A percentile compares a stretch with the other conserved stretches of the same genome.
phyloP scores from a whole-genome alignment of 202 grass and related monocot species.

The Dendrocalamus latiflorus region DNA sequence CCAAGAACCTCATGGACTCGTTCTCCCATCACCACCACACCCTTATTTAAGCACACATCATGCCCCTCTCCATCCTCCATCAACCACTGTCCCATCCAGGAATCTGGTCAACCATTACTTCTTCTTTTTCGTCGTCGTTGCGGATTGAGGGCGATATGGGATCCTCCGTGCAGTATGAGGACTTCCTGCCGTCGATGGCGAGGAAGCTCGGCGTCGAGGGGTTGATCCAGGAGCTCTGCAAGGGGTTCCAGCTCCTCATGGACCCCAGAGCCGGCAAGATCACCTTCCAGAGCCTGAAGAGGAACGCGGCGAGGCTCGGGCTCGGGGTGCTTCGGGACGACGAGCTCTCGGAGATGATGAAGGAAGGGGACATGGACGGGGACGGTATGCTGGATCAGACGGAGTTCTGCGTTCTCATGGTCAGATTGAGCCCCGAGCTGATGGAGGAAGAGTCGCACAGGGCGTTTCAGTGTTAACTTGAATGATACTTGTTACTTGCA shows the following conservation, averaged over 20 bases:
- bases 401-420: slow-evolving; percentile 91
- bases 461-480: slow-evolving; percentile 23
- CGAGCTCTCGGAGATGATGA: slow-evolving; percentile 65
- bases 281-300: slow-evolving; percentile 73
- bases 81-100: neutral
- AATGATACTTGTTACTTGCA: slow-evolving; percentile 1
- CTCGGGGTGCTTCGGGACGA: slow-evolving; percentile 44
- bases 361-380: slow-evolving; percentile 67
- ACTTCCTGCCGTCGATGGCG: slow-evolving; percentile 73
- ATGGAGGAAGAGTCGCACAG: slow-evolving; percentile 42
- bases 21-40: neutral
- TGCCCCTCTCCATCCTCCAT: slow-evolving; percentile 19
- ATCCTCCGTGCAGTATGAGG: slow-evolving; percentile 48
- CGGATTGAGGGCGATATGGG: neutral
- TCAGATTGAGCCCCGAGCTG: slow-evolving; percentile 78
- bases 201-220: slow-evolving; percentile 64
- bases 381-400: slow-evolving; percentile 65
- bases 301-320: slow-evolving; percentile 46
- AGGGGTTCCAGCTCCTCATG: slow-evolving; percentile 83
- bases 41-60: slow-evolving; percentile 32
- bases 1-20: slow-evolving; percentile 47
- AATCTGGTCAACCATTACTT: neutral
- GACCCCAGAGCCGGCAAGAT: slow-evolving; percentile 53
- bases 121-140: neutral
- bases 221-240: slow-evolving; percentile 79